Percentiles rank a stretch among this genome's conserved stretches.
Evolutionary conservation across 2,329 filamentous ascomycete genomes (phyloP).

Genomic region (Ceratocystiopsis sp.): DNA sequence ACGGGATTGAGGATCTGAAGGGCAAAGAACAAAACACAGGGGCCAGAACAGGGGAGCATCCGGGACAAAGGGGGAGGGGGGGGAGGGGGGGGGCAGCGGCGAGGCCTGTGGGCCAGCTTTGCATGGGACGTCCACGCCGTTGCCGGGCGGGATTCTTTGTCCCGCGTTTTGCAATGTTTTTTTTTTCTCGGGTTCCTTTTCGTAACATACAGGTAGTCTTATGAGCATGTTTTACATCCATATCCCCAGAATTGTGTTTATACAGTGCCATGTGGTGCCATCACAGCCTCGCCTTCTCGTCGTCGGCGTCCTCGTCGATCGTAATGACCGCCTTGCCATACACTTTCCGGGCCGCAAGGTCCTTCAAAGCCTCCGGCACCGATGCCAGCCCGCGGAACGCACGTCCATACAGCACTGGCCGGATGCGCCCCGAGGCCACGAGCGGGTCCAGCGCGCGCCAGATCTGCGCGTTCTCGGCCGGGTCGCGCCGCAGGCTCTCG

Average conservation of each 20-base stretch:
- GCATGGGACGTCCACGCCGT: no score
- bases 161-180: background rate
- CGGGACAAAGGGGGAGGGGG: background rate
- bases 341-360: constrained; percentile 30
- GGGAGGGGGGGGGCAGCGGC: no score
- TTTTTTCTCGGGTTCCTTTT: background rate
- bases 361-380: constrained; percentile 30
- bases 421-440: constrained; percentile 28
- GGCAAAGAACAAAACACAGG: background rate
- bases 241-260: no score
- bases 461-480: constrained; percentile 26
- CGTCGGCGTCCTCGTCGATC: constrained; percentile 13
- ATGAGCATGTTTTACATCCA: no score
- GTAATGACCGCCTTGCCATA: constrained; percentile 40
- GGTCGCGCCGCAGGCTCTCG: constrained; percentile 33
- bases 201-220: background rate
- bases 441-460: constrained; percentile 34
- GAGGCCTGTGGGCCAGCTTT: no score
- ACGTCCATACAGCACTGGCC: constrained; percentile 31
- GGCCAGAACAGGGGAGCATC: no score
- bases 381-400: constrained; percentile 31
- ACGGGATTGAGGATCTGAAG: background rate
- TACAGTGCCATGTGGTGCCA: no score
- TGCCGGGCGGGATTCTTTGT: background rate
- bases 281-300: background rate